Evolutionary conservation across 2,329 filamentous ascomycete genomes (phyloP), one percentile per base, ranked within the genome.

Genomic region (Botrytis hyacinthi): DNA sequence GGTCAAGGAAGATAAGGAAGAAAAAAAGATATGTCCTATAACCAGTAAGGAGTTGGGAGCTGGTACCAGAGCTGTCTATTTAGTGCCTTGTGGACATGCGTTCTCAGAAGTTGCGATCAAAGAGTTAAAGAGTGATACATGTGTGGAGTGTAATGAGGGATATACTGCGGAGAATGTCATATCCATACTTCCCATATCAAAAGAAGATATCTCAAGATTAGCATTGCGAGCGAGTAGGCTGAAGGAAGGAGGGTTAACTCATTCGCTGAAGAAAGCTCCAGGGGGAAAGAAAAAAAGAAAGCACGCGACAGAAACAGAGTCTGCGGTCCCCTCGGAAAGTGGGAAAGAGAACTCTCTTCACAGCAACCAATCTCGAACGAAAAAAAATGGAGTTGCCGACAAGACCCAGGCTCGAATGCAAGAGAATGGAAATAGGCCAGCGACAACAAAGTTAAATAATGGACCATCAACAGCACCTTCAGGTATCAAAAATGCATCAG

Each of bases 11-110:
- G 83, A 80, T 66, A 83, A 82, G 74, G 82, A 81, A 16, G 88
- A 91, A 78, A 87, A 86, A 73, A 95, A 91, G 88, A 88, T 93
- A 42, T 99, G 96, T 80, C 95, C 95, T 0, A 88, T 98, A 72
- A 97, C 95, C 2, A 89, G 92, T 79, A 97, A 97, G 81, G 91
- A 92, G 81, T 84, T 99, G 37, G 96, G 96, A 0, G 90, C 94
- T 0, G 86, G 87, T 8, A 90, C 91, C 26, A 95, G 92, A 82
- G 87, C 94, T 0, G 93, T 97, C 1, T 99, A 98, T 79, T 80
- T 99, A 4, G 93, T 98, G 7, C 96, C 96, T 0, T 99, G 96
- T 79, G 97, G 96, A 0, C 97, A 99, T 84, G 95, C 93, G 0
- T 98, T 98, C 83, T 91, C 93, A 0, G 94, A 97, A 75, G 90